Evolutionary conservation across 148 eudicot species (phyloP).

Genomic region (Rheum nobile): DNA sequence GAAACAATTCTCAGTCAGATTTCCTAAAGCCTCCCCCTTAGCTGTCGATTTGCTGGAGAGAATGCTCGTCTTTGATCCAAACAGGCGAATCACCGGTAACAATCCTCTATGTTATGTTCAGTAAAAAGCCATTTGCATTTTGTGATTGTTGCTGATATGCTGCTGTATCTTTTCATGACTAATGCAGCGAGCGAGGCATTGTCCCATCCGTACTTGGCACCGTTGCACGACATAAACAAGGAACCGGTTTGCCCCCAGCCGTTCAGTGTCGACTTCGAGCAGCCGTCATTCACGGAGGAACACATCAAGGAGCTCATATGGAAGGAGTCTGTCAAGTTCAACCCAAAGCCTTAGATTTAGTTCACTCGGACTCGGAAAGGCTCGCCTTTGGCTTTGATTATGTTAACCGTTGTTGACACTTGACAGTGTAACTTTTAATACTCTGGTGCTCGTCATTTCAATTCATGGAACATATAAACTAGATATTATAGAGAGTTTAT

Average conservation of each 20-base stretch:
- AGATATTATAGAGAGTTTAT: not conserved
- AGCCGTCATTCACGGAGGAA: slow-evolving; percentile 80
- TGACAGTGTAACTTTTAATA: slow-evolving; percentile 4
- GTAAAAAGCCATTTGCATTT: not conserved
- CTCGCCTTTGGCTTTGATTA: not conserved
- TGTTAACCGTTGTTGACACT: not conserved
- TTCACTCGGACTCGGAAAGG: not conserved
- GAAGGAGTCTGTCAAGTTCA: slow-evolving; percentile 72
- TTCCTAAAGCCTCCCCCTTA: slow-evolving; percentile 60
- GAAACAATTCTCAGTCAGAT: slow-evolving; percentile 58
- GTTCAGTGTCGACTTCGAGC: slow-evolving; percentile 88
- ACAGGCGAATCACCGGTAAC: slow-evolving; percentile 78
- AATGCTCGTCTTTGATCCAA: slow-evolving; percentile 94
- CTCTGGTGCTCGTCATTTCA: slow-evolving; percentile 1
- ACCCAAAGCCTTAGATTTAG: slow-evolving; percentile 38
- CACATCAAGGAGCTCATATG: slow-evolving; percentile 88
- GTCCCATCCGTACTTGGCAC: slow-evolving; percentile 64
- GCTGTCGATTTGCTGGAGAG: slow-evolving; percentile 82
- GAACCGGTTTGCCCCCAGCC: slow-evolving; percentile 76
- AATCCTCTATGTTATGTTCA: too few relatives aligned
- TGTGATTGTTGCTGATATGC: not conserved
- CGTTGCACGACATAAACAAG: slow-evolving; percentile 81
- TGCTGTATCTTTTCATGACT: not conserved
- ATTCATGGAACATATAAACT: not conserved
- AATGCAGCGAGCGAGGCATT: slow-evolving; percentile 54